Conservation (phyloP, 371 early-diverging fungal species). For the Rhizopus stolonifer region DNA sequence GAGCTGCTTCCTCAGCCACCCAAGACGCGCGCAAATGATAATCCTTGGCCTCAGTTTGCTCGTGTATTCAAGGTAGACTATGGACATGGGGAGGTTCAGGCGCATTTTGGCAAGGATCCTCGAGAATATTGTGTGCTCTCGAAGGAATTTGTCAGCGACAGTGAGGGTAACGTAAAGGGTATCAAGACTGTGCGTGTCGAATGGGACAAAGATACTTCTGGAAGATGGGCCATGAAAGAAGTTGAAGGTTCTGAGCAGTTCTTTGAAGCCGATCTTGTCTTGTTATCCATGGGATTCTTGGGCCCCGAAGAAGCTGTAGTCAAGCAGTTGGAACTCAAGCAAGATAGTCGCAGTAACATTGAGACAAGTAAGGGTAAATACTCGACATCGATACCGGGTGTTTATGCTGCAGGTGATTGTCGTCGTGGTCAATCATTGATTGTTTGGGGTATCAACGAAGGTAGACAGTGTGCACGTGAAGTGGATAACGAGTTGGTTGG, state of each 20-base stretch:
- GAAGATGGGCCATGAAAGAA: constrained; percentile 90
- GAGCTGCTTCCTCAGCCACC: constrained; percentile 94
- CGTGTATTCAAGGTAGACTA: constrained; percentile 94
- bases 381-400: constrained; percentile 73
- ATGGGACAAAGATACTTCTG: constrained; percentile 81
- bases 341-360: constrained; percentile 76
- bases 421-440: constrained; percentile 94
- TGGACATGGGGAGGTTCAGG: constrained; percentile 89
- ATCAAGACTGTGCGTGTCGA: constrained; percentile 93
- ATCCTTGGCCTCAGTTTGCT: constrained; percentile 97
- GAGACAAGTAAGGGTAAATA: constrained; percentile 80
- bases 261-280: constrained; percentile 87
- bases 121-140: constrained; percentile 91
- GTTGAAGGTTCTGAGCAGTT: constrained; percentile 80
- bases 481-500: constrained; percentile 82
- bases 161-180: constrained; percentile 80
- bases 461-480: constrained; percentile 92
- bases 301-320: constrained; percentile 89
- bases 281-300: constrained; percentile 95
- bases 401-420: constrained; percentile 97
- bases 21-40: constrained; percentile 73
- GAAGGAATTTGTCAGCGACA: constrained; percentile 91
- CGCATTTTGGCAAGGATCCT: constrained; percentile 89
- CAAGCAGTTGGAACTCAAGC: constrained; percentile 75
- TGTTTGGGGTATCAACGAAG: constrained; percentile 98